phyloP scores from a whole-genome alignment of 495 filamentous ascomycete species.

The Haplographium delicatum region DNA sequence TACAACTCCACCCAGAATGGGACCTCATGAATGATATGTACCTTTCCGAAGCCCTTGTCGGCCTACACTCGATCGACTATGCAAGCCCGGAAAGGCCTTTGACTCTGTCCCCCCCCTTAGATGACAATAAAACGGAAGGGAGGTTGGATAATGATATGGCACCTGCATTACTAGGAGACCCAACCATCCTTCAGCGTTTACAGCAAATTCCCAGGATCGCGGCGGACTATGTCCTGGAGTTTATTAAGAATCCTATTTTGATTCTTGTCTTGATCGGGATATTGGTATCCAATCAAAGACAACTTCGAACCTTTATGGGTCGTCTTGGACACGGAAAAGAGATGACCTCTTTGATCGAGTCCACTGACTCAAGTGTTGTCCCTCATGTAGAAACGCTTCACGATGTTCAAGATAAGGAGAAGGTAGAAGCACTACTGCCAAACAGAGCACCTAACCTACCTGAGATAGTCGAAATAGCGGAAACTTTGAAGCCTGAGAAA shows the following conservation, averaged over 20 bases:
- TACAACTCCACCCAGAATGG: conserved; percentile 23
- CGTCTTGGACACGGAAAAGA: conserved; percentile 2
- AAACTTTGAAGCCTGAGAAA: not conserved
- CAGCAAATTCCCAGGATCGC: conserved; percentile 33
- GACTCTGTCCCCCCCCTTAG: conserved; percentile 15
- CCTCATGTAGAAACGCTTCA: not conserved
- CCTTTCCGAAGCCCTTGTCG: conserved; percentile 38
- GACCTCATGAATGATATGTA: conserved; percentile 27
- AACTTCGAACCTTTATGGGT: conserved; percentile 9
- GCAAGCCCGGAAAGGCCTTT: conserved; percentile 7
- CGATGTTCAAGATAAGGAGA: not conserved
- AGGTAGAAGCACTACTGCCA: not conserved
- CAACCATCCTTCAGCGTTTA: conserved; percentile 30
- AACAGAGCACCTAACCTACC: not conserved
- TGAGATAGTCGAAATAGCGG: not conserved
- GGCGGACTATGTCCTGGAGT: conserved; percentile 33
- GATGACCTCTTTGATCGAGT: not conserved
- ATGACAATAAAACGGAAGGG: conserved; percentile 10
- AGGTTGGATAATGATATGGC: conserved; percentile 19
- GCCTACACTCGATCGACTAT: conserved; percentile 39
- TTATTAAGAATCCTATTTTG: conserved; percentile 43
- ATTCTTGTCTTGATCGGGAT: conserved; percentile 33
- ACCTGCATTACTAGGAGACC: conserved; percentile 4
- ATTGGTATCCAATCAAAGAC: conserved; percentile 3
- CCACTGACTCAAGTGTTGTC: not conserved